phyloP scores from a whole-genome alignment of 2,329 filamentous ascomycete genomes.

The Scedosporium minutisporum region DNA sequence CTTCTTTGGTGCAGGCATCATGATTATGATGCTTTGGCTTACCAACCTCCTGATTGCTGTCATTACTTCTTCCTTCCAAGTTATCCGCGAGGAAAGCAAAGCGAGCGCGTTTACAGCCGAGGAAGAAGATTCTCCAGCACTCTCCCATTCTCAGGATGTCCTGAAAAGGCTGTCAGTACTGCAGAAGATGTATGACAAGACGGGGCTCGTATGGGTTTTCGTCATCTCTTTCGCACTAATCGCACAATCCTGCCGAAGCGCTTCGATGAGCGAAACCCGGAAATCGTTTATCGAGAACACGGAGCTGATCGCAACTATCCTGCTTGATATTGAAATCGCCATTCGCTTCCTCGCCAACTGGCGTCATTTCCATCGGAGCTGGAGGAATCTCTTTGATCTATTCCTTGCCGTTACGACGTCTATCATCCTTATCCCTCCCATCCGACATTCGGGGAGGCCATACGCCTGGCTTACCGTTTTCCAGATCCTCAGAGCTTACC shows the following conservation, averaged over 20 bases:
- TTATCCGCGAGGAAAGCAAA: conserved; percentile 93
- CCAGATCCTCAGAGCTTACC: conserved; percentile 85
- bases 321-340: conserved; percentile 74
- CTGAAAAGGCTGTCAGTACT: conserved; percentile 33
- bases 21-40: conserved; percentile 93
- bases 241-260: conserved; percentile 66
- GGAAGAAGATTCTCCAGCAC: conserved; percentile 29
- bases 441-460: conserved; percentile 57
- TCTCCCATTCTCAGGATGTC: conserved; percentile 15
- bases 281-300: conserved; percentile 57
- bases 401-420: conserved; percentile 70
- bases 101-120: conserved; percentile 84
- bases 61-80: conserved; percentile 96
- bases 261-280: conserved; percentile 57
- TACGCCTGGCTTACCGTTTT: conserved; percentile 91
- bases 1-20: conserved; percentile 64
- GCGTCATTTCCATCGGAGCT: conserved; percentile 65
- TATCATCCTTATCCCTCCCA: conserved; percentile 75
- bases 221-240: conserved; percentile 75
- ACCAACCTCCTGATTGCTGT: conserved; percentile 92
- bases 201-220: conserved; percentile 65
- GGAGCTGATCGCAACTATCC: conserved; percentile 66
- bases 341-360: conserved; percentile 71
- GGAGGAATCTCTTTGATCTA: conserved; percentile 72
- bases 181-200: conserved; percentile 66